Conservation (phyloP, 306 rosid species). For the Arachis stenosperma region DNA sequence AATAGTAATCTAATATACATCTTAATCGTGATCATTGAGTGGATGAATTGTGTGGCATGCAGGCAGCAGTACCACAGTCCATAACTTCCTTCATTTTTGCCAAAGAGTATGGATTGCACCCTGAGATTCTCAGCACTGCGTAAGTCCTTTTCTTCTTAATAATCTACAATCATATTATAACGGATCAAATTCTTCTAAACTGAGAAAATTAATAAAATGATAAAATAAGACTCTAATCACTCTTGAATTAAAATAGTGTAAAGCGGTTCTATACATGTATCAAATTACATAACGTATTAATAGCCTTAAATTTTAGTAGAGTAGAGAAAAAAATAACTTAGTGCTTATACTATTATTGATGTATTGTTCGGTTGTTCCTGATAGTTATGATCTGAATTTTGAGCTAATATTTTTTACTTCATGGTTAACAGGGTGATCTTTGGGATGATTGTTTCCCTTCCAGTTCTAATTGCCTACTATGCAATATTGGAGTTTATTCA, state of each 20-base stretch:
- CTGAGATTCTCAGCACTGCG: slow-evolving; percentile 96
- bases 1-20: too few species aligned
- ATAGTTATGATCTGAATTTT: not conserved
- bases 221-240: too few species aligned
- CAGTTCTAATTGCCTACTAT: slow-evolving; percentile 67
- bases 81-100: slow-evolving; percentile 92
- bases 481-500: slow-evolving; percentile 64
- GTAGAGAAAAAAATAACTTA: too few species aligned
- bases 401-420: not conserved
- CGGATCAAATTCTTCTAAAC: too few species aligned
- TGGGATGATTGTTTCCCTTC: slow-evolving; percentile 82
- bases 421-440: slow-evolving; percentile 76
- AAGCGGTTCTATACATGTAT: too few species aligned
- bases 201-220: too few species aligned
- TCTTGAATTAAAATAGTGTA: too few species aligned
- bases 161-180: too few species aligned
- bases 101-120: slow-evolving; percentile 83
- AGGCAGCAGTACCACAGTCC: slow-evolving; percentile 97
- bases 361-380: not conserved
- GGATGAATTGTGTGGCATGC: slow-evolving; percentile 13
- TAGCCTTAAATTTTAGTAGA: too few species aligned
- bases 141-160: slow-evolving; percentile 42
- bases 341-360: too few species aligned
- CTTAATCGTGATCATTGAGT: not conserved
- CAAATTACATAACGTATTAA: too few species aligned